Evolutionary conservation across 2,329 filamentous ascomycete genomes (phyloP).

Genomic region (Ceratocystis colombiana): DNA sequence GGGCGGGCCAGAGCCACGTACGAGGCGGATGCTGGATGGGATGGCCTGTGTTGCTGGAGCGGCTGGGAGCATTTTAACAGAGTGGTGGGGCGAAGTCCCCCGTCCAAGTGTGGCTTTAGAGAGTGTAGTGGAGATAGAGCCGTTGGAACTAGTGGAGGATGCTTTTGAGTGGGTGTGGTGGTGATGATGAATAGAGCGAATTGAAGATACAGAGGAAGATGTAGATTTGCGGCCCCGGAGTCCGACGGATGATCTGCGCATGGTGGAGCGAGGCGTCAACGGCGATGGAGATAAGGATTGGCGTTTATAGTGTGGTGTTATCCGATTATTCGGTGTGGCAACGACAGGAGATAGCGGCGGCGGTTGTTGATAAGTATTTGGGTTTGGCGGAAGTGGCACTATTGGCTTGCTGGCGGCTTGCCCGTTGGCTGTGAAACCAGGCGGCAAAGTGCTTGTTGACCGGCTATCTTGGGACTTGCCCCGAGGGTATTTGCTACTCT

Average conservation of each 20-base stretch:
- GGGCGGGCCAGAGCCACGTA: conserved; percentile 49
- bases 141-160: conserved; percentile 78
- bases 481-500: conserved; percentile 44
- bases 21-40: conserved; percentile 75
- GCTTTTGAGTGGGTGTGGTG: conserved; percentile 87
- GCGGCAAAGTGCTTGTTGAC: conserved; percentile 40
- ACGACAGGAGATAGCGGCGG: conserved; percentile 19
- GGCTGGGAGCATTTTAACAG: conserved; percentile 87
- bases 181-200: conserved; percentile 81
- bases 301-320: conserved; percentile 45
- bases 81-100: conserved; percentile 71
- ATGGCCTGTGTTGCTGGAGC: conserved; percentile 69
- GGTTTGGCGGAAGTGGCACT: conserved; percentile 23
- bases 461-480: conserved; percentile 24
- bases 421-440: conserved; percentile 44
- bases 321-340: conserved; percentile 21
- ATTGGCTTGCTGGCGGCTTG: conserved; percentile 32
- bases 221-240: conserved; percentile 89
- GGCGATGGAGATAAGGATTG: conserved; percentile 80
- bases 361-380: conserved; percentile 16
- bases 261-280: conserved; percentile 75
- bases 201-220: conserved; percentile 85
- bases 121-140: conserved; percentile 56
- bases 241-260: conserved; percentile 71
- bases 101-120: conserved; percentile 56